phyloP scores from a whole-genome alignment of 352 stramenopile species.

The Globisporangium solare region DNA sequence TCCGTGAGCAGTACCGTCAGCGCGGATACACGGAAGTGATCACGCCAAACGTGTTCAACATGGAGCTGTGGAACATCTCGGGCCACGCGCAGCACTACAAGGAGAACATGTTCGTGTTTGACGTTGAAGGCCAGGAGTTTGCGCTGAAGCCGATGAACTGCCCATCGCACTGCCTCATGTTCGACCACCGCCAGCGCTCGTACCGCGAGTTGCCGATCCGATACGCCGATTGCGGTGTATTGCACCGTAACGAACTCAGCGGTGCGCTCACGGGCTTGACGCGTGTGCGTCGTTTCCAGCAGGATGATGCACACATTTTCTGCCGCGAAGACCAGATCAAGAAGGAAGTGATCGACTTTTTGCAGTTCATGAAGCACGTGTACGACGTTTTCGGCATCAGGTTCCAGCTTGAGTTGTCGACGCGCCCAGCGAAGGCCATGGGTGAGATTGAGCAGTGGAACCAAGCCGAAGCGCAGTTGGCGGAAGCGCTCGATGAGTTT shows the following conservation, averaged over 20 bases:
- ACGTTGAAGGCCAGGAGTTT: conserved; percentile 88
- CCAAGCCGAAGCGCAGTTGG: conserved; percentile 78
- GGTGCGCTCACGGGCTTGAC: conserved; percentile 96
- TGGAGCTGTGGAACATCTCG: conserved; percentile 96
- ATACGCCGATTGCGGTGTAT: conserved; percentile 93
- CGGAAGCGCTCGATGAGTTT: conserved; percentile 64
- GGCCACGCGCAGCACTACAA: conserved; percentile 97
- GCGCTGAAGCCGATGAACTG: conserved; percentile 99
- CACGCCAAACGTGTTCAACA: conserved; percentile 96
- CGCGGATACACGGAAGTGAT: conserved; percentile 96
- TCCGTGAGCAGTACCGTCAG: conserved; percentile 78
- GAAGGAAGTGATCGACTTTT: conserved; percentile 92
- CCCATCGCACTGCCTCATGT: conserved; percentile 96
- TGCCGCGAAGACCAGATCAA: conserved; percentile 94
- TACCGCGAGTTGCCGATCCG: conserved; percentile 95
- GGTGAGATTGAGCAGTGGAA: conserved; percentile 93
- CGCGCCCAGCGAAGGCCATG: conserved; percentile 93
- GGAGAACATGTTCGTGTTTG: conserved; percentile 94
- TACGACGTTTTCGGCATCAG: conserved; percentile 94
- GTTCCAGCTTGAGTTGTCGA: conserved; percentile 92
- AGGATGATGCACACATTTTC: conserved; percentile 99
- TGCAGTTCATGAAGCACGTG: conserved; percentile 94
- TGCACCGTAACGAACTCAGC: conserved; percentile 94
- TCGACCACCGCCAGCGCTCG: conserved; percentile 90
- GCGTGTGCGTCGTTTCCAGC: conserved; percentile 95